Evolutionary conservation across 305 asterid species (phyloP).

Genomic region (Solanum chacoense): DNA sequence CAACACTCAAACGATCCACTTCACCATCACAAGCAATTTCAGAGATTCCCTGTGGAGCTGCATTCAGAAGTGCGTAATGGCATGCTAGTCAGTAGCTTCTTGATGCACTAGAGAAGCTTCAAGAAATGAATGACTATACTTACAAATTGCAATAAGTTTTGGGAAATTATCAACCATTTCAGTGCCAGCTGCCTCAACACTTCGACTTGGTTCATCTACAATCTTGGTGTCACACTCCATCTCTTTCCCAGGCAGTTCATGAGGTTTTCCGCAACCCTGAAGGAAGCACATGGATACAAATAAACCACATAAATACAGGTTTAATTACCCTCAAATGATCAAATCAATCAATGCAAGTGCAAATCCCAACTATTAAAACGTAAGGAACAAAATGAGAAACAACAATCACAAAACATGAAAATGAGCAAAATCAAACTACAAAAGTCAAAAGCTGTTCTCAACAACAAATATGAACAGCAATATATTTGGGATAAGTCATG

Average conservation of each 20-base stretch:
- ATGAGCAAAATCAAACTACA: neutral
- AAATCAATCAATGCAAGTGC: neutral
- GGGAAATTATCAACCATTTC: constrained; percentile 42
- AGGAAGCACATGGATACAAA: neutral
- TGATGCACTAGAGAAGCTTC: constrained; percentile 8
- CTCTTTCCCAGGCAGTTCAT: constrained; percentile 30
- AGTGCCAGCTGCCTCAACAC: constrained; percentile 23
- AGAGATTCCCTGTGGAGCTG: constrained; percentile 64
- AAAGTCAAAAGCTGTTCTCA: neutral
- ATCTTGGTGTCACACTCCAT: constrained; percentile 34
- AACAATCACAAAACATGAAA: neutral
- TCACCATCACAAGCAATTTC: constrained; percentile 48
- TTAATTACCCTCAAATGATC: neutral
- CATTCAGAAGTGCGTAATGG: constrained; percentile 3
- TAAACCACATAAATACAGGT: neutral
- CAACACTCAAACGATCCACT: constrained; percentile 47
- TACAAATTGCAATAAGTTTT: constrained; percentile 51
- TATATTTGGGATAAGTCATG: neutral
- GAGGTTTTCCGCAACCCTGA: constrained; percentile 50
- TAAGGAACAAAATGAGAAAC: neutral
- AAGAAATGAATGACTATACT: constrained; percentile 20
- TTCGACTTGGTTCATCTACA: constrained; percentile 23
- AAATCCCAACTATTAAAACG: neutral
- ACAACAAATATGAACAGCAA: neutral
- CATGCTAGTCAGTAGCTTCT: constrained; percentile 2